Evolutionary conservation across 495 filamentous ascomycete genomes (phyloP), one percentile per base, ranked within the genome.

Genomic region (Podospora sp.): DNA sequence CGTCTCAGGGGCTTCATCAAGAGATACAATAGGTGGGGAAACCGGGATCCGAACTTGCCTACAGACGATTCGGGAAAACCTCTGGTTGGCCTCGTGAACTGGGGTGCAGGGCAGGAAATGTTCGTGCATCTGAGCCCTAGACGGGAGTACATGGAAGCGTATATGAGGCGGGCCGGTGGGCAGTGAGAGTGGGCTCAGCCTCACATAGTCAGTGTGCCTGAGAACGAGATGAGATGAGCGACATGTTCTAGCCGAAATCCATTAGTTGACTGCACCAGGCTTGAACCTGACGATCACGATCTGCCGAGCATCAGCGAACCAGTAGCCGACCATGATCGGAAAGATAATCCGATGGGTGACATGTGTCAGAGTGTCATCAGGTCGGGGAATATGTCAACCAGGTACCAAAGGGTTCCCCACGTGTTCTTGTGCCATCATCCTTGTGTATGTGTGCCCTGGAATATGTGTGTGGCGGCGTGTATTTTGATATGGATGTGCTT

Each of bases 51-150:
- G 53, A 57, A 57, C 55, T 57, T 75, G 46, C 72, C 71, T 63
- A 63, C 65, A 35, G 68, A 73, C 51, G 52, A 65, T 20, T 65
- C 64, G 67, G 66, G 71, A 65, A 66, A 67, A 51, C 66, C 73
- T 9, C 58, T 75, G 20, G 68, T 65, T 60, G 78, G 75, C 11
- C 65, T 78, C 29, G 65, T 78, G 22, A 78, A 72, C 67, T 78
- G 77, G 58, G 73, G 72, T 60, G 69, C 65, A 61, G 77, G 78
- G 56, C 73, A 79, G 29, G 84, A 86, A 67, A 73, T 85, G 25
- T 85, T 80, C 81, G 82, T 82, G 73, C 84, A 84, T 72, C 70
- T 81, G 58, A 75, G 76, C 24, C 83, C 81, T 22, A 70, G 69
- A 9, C 68, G 65, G 46, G 71, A 76, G 26, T 67, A 77, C 33